These are phyloP conservation scores for Aspergillus uvarum DNA, from an alignment of 2,329 filamentous ascomycete species.

Conservation along the genomic window DNA sequence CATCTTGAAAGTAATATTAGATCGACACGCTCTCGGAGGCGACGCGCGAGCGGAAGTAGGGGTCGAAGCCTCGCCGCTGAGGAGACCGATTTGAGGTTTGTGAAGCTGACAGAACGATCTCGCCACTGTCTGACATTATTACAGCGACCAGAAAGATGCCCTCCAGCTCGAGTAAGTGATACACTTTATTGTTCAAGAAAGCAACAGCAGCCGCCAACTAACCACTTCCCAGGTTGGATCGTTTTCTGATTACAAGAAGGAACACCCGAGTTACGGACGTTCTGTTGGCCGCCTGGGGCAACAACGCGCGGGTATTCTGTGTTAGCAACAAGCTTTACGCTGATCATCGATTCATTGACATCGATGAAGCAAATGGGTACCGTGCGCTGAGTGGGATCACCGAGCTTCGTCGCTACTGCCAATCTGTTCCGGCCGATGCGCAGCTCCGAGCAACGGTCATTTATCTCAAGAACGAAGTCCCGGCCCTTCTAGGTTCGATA, in stretches of 20 bases:
- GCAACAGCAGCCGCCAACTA: neutral
- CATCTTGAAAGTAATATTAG: neutral
- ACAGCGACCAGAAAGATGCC: conserved; percentile 7
- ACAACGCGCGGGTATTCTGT: conserved; percentile 17
- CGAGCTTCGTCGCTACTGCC: conserved; percentile 23
- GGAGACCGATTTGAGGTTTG: conserved; percentile 1
- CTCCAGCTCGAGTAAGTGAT: conserved; percentile 9
- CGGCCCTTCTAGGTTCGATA: conserved; percentile 20
- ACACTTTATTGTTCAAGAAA: neutral
- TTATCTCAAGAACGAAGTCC: conserved; percentile 16
- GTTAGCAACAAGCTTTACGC: conserved; percentile 23
- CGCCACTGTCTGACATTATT: neutral
- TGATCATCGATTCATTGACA: conserved; percentile 2
- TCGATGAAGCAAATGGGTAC: conserved; percentile 10
- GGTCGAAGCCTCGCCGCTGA: conserved; percentile 1
- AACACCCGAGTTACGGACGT: conserved; percentile 1
- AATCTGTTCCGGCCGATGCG: conserved; percentile 19
- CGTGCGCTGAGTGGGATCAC: conserved; percentile 22
- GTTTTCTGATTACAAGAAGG: conserved; percentile 9
- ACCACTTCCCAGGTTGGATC: neutral
- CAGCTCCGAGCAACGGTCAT: conserved; percentile 13
- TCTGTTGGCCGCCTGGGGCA: neutral
- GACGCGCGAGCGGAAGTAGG: neutral
- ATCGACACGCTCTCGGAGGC: neutral
- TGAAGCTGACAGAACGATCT: no score